Base-by-base conservation (phyloP, 208 protist species). In the Trypanosoma theileri region DNA sequence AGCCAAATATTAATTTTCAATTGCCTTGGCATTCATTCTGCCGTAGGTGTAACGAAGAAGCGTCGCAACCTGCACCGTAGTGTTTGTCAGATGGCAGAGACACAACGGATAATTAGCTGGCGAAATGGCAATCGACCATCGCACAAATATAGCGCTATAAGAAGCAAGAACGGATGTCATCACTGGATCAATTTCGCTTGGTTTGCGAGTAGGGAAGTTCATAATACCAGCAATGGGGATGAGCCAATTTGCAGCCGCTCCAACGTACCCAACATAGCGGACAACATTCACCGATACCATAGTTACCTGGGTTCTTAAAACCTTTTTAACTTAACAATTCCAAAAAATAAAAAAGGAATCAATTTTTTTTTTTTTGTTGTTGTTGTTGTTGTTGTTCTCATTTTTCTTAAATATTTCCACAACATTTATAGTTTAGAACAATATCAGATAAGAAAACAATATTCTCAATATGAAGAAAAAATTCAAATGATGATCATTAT, bases 91-190 rank as follows among this genome's bases (percentile, higher is more conserved):
- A 71, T 96, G 91, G 66, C 91, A 96, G 26, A 85, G 59, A 56
- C 84, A 94, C 0, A 96, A 77, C 4, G 91, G 88, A 55, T 94
- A 96, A 69, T 96, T 96, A 0, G 87, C 84, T 7, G 91, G 91
- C 7, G 80, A 76, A 62, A 96, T 91, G 46, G 88, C 81, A 40
- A 96, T 77, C 2, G 91, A 70, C 91, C 91, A 96, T 14, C 91
- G 82, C 46, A 93, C 67, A 69, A 96, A 96, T 4, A 96, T 51
- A 26, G 79, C 55, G 62, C 88, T 94, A 74, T 96, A 96, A 3
- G 82, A 54, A 54, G 72, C 82, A 17, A 96, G 81, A 54, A 93
- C 58, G 17, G 59, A 66, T 26, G 91, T 93, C 91, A 96, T 94
- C 6, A 84, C 40, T 19, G 87, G 85, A 63, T 96, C 85, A 46